Evolutionary conservation across 495 filamentous ascomycete genomes (phyloP), one percentile per base, ranked within the genome.

Genomic region (Durotheca rogersii): DNA sequence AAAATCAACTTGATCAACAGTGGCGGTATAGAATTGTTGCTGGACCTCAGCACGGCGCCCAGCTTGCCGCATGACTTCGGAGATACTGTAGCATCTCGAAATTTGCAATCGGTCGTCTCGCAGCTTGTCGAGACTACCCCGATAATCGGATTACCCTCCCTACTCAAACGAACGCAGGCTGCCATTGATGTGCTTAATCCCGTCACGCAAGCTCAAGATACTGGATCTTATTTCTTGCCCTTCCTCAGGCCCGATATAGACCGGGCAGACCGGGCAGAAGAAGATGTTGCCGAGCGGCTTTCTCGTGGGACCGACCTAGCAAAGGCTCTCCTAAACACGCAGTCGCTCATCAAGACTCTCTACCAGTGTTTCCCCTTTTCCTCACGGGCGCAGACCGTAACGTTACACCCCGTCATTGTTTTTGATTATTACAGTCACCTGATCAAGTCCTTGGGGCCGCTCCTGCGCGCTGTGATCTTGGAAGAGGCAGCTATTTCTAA

Each of bases 111-210:
- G 11, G 83, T 93, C n/a, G 71, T 95, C 11, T 82, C 91, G 50
- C 77, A 84, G 53, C 77, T 95, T 47, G 81, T 90, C 25, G 94
- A 97, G 62, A 81, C 82, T 11, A 90, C 87, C 58, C 85, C 92
- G 14, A 83, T 93, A 61, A 70, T 92, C 6, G 83, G 89, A 2
- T 70, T 97, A 9, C 89, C 90, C 0, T 88, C 89, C 6, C 67
- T 96, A 18, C 68, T 96, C 16, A 79, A 82, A 48, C 81, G 89
- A 34, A 79, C 85, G 6, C 87, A 94, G 54, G 67, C 65, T 19
- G 81, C 84, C 15, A 70, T 91, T 25, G 77, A 89, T 54, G 76
- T 71, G 32, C 75, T 96, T 10, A 69, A 80, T 45, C 81, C 84
- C 6, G 77, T 96, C 40, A 75, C 82, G 44, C 60, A 60, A n/a